Evolutionary conservation across 805 yeast species (phyloP).

Genomic region (Candida patagonica): DNA sequence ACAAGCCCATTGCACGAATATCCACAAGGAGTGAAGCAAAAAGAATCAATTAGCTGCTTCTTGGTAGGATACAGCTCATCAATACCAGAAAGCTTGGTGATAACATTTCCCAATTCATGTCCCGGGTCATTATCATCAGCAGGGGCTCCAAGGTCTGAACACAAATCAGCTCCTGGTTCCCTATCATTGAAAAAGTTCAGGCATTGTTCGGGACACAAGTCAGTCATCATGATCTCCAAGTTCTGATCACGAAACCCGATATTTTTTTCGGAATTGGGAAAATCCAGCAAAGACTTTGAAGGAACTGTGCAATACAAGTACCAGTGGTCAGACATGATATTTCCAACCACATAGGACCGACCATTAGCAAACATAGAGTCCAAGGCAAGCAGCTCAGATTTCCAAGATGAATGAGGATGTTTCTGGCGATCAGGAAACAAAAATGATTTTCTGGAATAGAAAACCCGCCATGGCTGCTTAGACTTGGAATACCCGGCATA

Average conservation of each 20-base stretch:
- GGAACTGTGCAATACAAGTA: constrained; percentile 53
- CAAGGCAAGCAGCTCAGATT: constrained; percentile 62
- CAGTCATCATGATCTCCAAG: constrained; percentile 87
- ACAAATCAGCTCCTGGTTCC: constrained; percentile 17
- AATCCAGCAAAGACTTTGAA: constrained; percentile 31
- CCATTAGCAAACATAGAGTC: constrained; percentile 56
- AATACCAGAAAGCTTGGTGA: constrained; percentile 54
- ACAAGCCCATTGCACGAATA: constrained; percentile 80
- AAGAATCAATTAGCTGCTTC: constrained; percentile 56
- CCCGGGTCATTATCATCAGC: constrained; percentile 56
- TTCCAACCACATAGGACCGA: constrained; percentile 69
- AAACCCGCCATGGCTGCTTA: constrained; percentile 49
- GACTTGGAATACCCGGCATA: constrained; percentile 34
- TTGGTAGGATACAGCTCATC: constrained; percentile 44
- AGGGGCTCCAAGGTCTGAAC: constrained; percentile 4
- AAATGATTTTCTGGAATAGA: constrained; percentile 85
- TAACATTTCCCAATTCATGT: constrained; percentile 65
- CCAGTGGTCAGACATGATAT: constrained; percentile 81
- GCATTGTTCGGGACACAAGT: constrained; percentile 49
- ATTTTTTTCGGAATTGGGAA: background rate
- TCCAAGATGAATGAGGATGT: constrained; percentile 78
- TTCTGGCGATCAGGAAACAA: constrained; percentile 85
- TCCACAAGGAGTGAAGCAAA: constrained; percentile 91
- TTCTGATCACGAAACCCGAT: constrained; percentile 47
- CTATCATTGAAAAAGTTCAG: constrained; percentile 50